A percentile compares a stretch with the other conserved stretches of the same genome.
These are phyloP conservation scores for Pisolithus albus DNA, from an alignment of 768 basidiomycete species.

Conservation along the genomic window DNA sequence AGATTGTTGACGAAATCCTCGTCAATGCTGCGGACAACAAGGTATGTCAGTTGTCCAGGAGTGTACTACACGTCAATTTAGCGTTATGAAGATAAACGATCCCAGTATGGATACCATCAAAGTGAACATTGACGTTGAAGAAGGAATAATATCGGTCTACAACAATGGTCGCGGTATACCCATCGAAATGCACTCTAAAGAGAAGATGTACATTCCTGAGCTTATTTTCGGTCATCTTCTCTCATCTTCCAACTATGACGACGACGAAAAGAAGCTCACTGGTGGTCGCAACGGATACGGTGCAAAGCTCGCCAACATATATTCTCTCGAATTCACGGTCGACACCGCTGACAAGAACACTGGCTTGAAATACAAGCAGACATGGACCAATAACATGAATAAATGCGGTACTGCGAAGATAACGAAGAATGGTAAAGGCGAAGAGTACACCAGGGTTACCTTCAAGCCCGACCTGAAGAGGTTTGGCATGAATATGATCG, in stretches of 20 bases:
- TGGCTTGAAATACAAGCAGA: slow-evolving; percentile 89
- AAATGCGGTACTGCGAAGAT: slow-evolving; percentile 87
- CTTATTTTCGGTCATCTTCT: slow-evolving; percentile 95
- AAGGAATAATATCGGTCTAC: slow-evolving; percentile 81
- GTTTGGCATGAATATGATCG: slow-evolving; percentile 88
- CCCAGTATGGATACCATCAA: slow-evolving; percentile 86
- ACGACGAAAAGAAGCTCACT: slow-evolving; percentile 96
- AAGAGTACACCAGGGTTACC: slow-evolving; percentile 89
- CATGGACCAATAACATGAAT: slow-evolving; percentile 91
- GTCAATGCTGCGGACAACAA: slow-evolving; percentile 99
- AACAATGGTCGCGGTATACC: slow-evolving; percentile 98
- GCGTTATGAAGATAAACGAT: slow-evolving; percentile 72
- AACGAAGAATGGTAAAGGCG: slow-evolving; percentile 78
- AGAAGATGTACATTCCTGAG: slow-evolving; percentile 94
- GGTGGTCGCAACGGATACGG: slow-evolving; percentile 99
- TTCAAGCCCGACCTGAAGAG: slow-evolving; percentile 89
- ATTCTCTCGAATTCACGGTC: slow-evolving; percentile 91
- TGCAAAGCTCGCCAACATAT: slow-evolving; percentile 97
- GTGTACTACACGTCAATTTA: not conserved
- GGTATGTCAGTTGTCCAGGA: slow-evolving; percentile 39
- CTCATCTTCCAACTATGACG: slow-evolving; percentile 95
- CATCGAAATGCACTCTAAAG: slow-evolving; percentile 88
- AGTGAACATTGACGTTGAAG: slow-evolving; percentile 77
- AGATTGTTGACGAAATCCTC: slow-evolving; percentile 98
- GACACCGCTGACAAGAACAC: slow-evolving; percentile 90